These are phyloP conservation scores for Lecanoromycetidae sp. DNA, from an alignment of 2,329 filamentous ascomycete species.

Conservation along the genomic window DNA sequence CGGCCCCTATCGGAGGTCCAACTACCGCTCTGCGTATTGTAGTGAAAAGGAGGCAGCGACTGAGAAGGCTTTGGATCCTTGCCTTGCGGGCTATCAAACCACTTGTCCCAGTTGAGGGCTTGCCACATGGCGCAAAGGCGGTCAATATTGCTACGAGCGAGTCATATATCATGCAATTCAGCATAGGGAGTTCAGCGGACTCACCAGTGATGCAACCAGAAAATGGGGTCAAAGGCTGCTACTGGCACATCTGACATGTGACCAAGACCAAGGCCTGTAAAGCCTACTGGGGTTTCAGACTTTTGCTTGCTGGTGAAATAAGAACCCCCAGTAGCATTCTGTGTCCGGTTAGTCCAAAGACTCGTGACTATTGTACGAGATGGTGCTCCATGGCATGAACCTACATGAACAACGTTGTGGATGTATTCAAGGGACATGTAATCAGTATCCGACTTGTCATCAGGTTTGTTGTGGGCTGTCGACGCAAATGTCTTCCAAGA, in stretches of 20 bases:
- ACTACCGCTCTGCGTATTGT: not conserved
- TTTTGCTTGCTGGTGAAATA: not conserved
- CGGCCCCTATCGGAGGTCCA: not conserved
- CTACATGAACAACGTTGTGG: not conserved
- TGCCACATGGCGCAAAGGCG: slow-evolving; percentile 11
- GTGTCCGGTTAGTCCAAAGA: not conserved
- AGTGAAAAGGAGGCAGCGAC: not conserved
- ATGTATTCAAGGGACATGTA: not conserved
- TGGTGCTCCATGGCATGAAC: not conserved
- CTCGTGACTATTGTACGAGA: not conserved
- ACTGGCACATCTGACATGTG: slow-evolving; percentile 5
- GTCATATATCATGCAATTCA: not conserved
- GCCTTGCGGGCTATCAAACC: not conserved
- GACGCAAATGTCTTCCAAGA: not conserved
- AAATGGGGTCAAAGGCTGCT: slow-evolving; percentile 11
- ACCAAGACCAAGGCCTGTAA: slow-evolving; percentile 1
- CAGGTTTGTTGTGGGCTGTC: not conserved
- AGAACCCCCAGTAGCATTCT: not conserved
- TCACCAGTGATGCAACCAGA: slow-evolving; percentile 11
- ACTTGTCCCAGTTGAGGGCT: slow-evolving; percentile 2
- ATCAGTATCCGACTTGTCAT: not conserved
- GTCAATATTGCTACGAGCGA: slow-evolving; percentile 21
- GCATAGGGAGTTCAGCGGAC: not conserved
- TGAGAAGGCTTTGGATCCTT: not conserved
- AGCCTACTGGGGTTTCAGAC: not conserved